Evolutionary conservation across 2,329 filamentous ascomycete species (phyloP), one percentile per base, ranked within the genome.

Genomic region (Diaporthe sp.): DNA sequence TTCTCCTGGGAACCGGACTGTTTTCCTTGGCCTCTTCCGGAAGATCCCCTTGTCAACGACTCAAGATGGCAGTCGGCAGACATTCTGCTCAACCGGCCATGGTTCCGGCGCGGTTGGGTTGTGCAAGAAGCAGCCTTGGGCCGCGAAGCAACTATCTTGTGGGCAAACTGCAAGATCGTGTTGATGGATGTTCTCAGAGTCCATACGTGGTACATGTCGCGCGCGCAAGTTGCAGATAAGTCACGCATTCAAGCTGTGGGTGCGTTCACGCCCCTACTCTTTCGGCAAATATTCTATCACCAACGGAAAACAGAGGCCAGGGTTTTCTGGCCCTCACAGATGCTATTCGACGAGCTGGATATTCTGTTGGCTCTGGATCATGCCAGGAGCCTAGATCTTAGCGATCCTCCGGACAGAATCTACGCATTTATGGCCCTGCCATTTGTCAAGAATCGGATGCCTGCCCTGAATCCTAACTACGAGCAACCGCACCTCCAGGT

Each of bases 381-480:
- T 5, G 28, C 42, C 31, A 46, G 58, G 53, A 3, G 2, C 0
- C 15, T 73, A 4, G 9, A n/a, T 13, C 46, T 72, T 22, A 10
- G 31, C 3, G 57, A 73, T 25, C 69, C 46, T 5, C 39, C 34
- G 15, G 73, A 74, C 44, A 53, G 65, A 22, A 71, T 74, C 22
- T 74, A 70, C 19, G 73, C 61, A 9, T 71, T 74, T 1, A 58
- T 74, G 62, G 65, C 12, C 25, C 62, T 74, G 17, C 57, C 57
- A 4, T 61, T 61, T 25, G 12, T 61, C 10, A 61, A 12, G 34
- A 61, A 61, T 12, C 34, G 22, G 1, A n/a, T 61, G 22, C 34
- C 57, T 42, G 34, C 4, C 15, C 22, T 61, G 10, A 10, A 2
- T 13, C 57, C 57, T 15, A 2, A 61, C 6, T 61, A 61, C 12